A percentile compares a stretch with the other conserved stretches of the same genome.
phyloP scores from a whole-genome alignment of 192 early-diverging fungal genomes.

The Coemansia biformis region DNA sequence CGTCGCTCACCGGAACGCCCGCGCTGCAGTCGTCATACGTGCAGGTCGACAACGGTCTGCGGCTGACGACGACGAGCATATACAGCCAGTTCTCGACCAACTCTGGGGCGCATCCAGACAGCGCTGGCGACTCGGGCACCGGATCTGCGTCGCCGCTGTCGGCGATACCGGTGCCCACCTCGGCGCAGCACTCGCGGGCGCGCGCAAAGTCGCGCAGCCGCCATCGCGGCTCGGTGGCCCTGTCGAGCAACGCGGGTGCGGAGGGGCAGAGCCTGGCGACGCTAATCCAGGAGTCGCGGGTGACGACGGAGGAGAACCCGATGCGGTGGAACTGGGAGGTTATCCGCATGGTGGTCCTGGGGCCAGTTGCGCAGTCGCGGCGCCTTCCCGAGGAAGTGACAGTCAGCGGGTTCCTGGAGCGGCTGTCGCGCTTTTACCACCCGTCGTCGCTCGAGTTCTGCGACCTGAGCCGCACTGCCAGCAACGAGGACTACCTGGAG shows the following conservation, averaged over 20 bases:
- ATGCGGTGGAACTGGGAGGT: constrained; percentile 48
- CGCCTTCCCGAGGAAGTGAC: constrained; percentile 29
- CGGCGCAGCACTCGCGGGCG: constrained; percentile 30
- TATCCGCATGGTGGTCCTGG: constrained; percentile 32
- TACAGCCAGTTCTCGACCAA: constrained; percentile 8
- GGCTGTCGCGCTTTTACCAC: constrained; percentile 41
- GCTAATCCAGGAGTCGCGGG: constrained; percentile 38
- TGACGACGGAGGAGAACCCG: constrained; percentile 42
- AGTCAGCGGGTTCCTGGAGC: constrained; percentile 23
- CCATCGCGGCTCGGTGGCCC: constrained; percentile 27
- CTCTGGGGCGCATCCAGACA: too few relatives aligned
- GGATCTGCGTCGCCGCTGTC: constrained; percentile 1
- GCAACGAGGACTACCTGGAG: constrained; percentile 48
- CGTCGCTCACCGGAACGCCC: constrained; percentile 6
- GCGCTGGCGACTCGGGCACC: not conserved
- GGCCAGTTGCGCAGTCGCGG: constrained; percentile 19
- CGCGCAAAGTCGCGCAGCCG: constrained; percentile 50
- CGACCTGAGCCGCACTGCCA: constrained; percentile 42
- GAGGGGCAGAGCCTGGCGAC: constrained; percentile 28
- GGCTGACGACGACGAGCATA: constrained; percentile 4
- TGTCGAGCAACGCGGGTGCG: constrained; percentile 14
- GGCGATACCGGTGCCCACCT: constrained; percentile 14
- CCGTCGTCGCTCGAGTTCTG: constrained; percentile 48
- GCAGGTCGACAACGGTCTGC: constrained; percentile 10
- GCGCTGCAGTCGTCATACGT: constrained; percentile 32